These are phyloP conservation scores for Mortierella sp. DNA, from an alignment of 371 early-diverging fungal species.

Conservation along the genomic window DNA sequence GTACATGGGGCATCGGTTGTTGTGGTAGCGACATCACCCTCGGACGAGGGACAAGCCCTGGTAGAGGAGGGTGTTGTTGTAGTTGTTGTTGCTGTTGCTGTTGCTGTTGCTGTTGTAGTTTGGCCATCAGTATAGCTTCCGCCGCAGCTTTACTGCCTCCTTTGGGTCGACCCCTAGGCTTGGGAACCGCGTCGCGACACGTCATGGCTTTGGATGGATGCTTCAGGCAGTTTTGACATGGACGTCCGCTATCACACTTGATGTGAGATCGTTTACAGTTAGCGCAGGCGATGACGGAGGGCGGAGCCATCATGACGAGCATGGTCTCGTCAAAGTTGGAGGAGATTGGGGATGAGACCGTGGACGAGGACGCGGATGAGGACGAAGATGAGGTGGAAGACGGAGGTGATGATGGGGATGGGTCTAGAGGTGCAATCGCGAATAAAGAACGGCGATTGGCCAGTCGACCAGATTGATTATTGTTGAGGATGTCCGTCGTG, in stretches of 20 bases:
- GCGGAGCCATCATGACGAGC: slow-evolving; percentile 1
- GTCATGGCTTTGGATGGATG: slow-evolving; percentile 46
- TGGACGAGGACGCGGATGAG: slow-evolving; percentile 25
- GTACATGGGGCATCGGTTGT: not conserved
- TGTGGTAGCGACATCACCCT: slow-evolving; percentile 16
- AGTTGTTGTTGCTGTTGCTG: slow-evolving; percentile 29
- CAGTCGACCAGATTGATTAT: not conserved
- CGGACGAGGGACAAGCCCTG: slow-evolving; percentile 81
- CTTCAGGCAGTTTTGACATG: slow-evolving; percentile 50
- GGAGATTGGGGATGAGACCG: slow-evolving; percentile 21
- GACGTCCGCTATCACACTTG: slow-evolving; percentile 52
- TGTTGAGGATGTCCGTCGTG: too few relatives aligned
- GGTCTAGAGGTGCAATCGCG: not conserved
- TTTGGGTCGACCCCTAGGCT: slow-evolving; percentile 53
- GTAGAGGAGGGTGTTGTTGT: slow-evolving; percentile 35
- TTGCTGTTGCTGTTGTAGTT: slow-evolving; percentile 27
- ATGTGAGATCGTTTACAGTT: slow-evolving; percentile 52
- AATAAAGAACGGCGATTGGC: not conserved
- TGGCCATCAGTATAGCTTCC: slow-evolving; percentile 34
- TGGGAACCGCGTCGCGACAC: slow-evolving; percentile 51
- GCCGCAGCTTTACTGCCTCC: slow-evolving; percentile 56
- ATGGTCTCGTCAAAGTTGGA: slow-evolving; percentile 23
- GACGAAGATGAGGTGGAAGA: slow-evolving; percentile 12
- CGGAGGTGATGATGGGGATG: slow-evolving; percentile 8
- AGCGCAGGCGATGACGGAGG: slow-evolving; percentile 43